Evolutionary conservation across 108 stramenopile species (phyloP), one percentile per base, ranked within the genome.

Genomic region (Stephanodiscus minutulus): DNA sequence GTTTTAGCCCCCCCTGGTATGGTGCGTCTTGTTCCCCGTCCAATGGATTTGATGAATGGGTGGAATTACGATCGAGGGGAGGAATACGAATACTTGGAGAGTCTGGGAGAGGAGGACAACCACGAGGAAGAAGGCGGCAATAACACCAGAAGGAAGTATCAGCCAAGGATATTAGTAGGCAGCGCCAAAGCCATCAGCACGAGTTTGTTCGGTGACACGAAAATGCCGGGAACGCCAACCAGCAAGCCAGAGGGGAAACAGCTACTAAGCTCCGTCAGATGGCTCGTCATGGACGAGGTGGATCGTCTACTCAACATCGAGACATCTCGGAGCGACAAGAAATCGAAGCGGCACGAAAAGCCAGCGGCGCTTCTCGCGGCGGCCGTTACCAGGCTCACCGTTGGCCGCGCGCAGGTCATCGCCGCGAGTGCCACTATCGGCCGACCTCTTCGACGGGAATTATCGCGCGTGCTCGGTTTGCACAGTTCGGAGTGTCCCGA

Each of bases 351-450:
- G 57, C 94, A 96, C 72, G 95, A 96, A 69, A 93, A 92, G 63
- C 91, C 92, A 10, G 95, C 95, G 4, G 92, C 92, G 7, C 67
- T 96, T 11, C 73, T 96, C 25, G 75, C 90, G 4, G 83, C 92
- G 20, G 86, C 91, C 2, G 79, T 90, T 25, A 85, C 92, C 15
- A 77, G 89, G 25, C 47, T 81, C 21, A 91, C 91, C 1, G 64
- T 89, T 46, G 92, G 93, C 18, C 69, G 77, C 31, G 84, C 72
- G 0, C 93, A 97, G 79, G 77, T 97, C 27, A 83, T 97, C 24
- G 93, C 91, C 10, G 95, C 91, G 11, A 96, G 94, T 72, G 96
- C 98, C 7, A 98, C 98, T 0, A 95, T 98, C 33, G 98, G 98
- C 18, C 77, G 98, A 31, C 87, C 92, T 8, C 82, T 98, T 31